A percentile compares a stretch with the other conserved stretches of the same genome.
phyloP scores from a whole-genome alignment of 768 basidiomycete species.

The Hygrophorus pudorinus region DNA sequence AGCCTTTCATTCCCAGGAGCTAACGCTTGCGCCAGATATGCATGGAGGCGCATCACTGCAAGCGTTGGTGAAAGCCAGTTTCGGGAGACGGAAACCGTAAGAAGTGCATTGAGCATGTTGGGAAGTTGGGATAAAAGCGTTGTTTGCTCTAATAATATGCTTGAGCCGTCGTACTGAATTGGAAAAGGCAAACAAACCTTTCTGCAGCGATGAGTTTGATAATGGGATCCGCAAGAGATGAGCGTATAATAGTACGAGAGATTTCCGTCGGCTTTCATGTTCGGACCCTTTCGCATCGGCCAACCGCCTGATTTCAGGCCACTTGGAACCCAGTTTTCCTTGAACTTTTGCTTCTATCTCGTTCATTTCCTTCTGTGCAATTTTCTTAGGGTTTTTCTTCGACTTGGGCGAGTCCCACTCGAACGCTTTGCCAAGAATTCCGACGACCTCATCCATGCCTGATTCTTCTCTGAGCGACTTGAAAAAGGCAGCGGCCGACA shows the following conservation, averaged over 20 bases:
- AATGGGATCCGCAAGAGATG: slow-evolving; percentile 69
- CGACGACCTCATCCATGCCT: slow-evolving; percentile 59
- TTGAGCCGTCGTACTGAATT: not conserved
- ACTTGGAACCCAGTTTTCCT: slow-evolving; percentile 39
- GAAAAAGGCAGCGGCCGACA: slow-evolving; percentile 83
- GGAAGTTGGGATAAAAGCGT: slow-evolving; percentile 64
- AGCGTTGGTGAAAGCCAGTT: slow-evolving; percentile 83
- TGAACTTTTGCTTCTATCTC: slow-evolving; percentile 43
- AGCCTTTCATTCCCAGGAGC: slow-evolving; percentile 41
- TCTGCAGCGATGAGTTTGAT: slow-evolving; percentile 40
- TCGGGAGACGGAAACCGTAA: slow-evolving; percentile 75
- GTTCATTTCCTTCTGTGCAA: slow-evolving; percentile 29
- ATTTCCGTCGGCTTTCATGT: slow-evolving; percentile 35
- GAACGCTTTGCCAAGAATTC: slow-evolving; percentile 57
- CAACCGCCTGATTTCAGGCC: slow-evolving; percentile 39
- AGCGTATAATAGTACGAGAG: slow-evolving; percentile 71
- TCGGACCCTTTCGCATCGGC: slow-evolving; percentile 25
- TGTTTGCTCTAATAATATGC: slow-evolving; percentile 47
- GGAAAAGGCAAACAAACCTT: slow-evolving; percentile 41
- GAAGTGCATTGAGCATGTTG: slow-evolving; percentile 63
- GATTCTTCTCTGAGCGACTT: slow-evolving; percentile 76
- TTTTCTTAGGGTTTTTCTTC: slow-evolving; percentile 18
- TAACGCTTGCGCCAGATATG: slow-evolving; percentile 77
- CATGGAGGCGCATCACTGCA: slow-evolving; percentile 71
- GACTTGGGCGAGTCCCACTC: slow-evolving; percentile 40